A percentile compares a stretch with the other conserved stretches of the same genome.
Evolutionary conservation across 2,329 filamentous ascomycete species (phyloP).

Genomic region (Botrytis byssoidea): DNA sequence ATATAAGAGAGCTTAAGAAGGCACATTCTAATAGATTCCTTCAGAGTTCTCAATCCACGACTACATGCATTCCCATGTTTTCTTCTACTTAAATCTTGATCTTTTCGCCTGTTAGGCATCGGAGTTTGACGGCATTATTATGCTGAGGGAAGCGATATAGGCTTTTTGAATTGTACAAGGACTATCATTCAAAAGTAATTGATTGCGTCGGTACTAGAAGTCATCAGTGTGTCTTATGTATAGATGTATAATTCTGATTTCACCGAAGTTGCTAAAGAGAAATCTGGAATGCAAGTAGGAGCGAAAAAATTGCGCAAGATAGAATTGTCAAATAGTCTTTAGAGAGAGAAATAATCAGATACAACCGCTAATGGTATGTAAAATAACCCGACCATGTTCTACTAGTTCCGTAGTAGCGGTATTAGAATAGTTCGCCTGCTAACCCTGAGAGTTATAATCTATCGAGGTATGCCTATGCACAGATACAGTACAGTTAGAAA

Average conservation of each 20-base stretch:
- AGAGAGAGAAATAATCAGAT: neutral
- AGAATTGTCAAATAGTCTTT: too few species aligned
- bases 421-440: neutral
- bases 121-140: conserved; percentile 62
- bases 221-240: neutral
- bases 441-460: neutral
- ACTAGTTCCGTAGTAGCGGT: neutral
- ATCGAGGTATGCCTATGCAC: neutral
- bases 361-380: too few species aligned
- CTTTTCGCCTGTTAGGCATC: conserved; percentile 96
- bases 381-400: neutral
- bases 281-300: neutral
- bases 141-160: neutral
- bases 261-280: neutral
- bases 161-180: neutral
- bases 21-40: too few species aligned
- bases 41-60: conserved; percentile 66
- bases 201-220: too few species aligned
- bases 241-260: neutral
- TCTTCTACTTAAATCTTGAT: conserved; percentile 97
- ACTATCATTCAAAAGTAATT: too few species aligned
- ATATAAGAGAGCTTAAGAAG: too few species aligned
- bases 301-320: too few species aligned
- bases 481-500: neutral
- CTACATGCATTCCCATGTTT: conserved; percentile 90